These are phyloP conservation scores for Heracleum sosnowskyi DNA, from an alignment of 129 eudicot genomes.

Conservation along the genomic window DNA sequence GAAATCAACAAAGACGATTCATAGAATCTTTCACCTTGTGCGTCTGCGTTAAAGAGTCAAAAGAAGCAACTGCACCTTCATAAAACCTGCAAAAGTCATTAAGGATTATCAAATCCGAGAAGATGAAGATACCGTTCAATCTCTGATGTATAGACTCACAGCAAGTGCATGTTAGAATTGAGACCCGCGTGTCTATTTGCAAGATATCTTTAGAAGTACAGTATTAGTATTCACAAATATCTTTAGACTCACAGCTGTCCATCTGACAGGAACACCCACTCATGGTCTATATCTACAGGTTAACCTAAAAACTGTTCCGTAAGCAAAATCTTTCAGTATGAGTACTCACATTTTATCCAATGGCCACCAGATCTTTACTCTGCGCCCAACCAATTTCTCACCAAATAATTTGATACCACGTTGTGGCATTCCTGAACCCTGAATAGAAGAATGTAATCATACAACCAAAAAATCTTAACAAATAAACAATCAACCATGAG, in stretches of 20 bases:
- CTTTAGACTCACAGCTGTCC: background rate
- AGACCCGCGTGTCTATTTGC: background rate
- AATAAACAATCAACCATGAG: conserved; percentile 5
- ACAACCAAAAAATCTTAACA: background rate
- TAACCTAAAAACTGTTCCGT: background rate
- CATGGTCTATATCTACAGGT: background rate
- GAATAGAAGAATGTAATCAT: background rate
- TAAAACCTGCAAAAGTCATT: conserved; percentile 33
- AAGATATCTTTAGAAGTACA: background rate
- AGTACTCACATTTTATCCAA: conserved; percentile 51
- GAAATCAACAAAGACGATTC: background rate
- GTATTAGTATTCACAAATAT: background rate
- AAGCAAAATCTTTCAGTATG: background rate
- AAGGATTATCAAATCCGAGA: background rate
- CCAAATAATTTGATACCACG: conserved; percentile 21
- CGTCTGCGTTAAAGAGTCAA: conserved; percentile 36
- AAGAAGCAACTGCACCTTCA: conserved; percentile 41
- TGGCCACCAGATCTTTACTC: conserved; percentile 90
- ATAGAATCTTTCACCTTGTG: conserved; percentile 35
- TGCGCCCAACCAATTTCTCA: conserved; percentile 55
- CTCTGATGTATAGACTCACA: background rate
- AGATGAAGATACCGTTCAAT: background rate
- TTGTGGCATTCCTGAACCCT: conserved; percentile 23
- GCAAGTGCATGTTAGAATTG: background rate
- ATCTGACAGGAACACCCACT: background rate